Evolutionary conservation across 768 basidiomycete species (phyloP), one percentile per base, ranked within the genome.

Genomic region (Brasilioporus rufonigricans): DNA sequence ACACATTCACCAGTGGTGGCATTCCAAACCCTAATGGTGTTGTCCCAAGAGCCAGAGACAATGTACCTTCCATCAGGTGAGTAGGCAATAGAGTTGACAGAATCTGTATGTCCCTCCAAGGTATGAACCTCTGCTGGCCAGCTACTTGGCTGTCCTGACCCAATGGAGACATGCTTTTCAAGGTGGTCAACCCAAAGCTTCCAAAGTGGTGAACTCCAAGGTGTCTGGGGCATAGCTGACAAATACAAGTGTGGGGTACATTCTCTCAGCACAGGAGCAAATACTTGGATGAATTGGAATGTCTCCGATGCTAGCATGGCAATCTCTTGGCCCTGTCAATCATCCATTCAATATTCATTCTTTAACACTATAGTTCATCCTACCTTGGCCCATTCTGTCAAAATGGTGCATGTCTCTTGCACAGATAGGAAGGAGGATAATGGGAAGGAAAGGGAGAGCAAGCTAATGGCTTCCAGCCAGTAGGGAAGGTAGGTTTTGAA

Each of bases 181-280:
- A 33, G 33, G 33, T 33, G 33, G 14, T 14, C 12, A 13, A 12
- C 33, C 33, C 33, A 33, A 14, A 33, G 33, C 14, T 14, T 33
- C 7, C 33, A 33, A 33, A 33, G 56, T 21, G 48, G n/a, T 56
- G 60, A 62, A n/a, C 64, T 63, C 31, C 16, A 13, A 41, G n/a
- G 14, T 16, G 8, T 19, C 5, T 43, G 41, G 23, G 24, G n/a
- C n/a, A 38, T 38, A 16, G 23, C 41, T 4, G 23, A 24, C 14
- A 43, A 26, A 26, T 19, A 43, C 12, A 43, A 10, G 13, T 24
- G 23, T 23, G 41, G 36, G 4, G 18, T n/a, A 18, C 4, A 40
- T 23, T 12, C 21, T 5, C 39, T 40, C 5, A 40, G 19, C 7
- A 40, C 19, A 21, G 39, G 39, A 23, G 39, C 19, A 40, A 40